phyloP scores from a whole-genome alignment of 2,329 filamentous ascomycete species.

The Diaporthe ampelina region DNA sequence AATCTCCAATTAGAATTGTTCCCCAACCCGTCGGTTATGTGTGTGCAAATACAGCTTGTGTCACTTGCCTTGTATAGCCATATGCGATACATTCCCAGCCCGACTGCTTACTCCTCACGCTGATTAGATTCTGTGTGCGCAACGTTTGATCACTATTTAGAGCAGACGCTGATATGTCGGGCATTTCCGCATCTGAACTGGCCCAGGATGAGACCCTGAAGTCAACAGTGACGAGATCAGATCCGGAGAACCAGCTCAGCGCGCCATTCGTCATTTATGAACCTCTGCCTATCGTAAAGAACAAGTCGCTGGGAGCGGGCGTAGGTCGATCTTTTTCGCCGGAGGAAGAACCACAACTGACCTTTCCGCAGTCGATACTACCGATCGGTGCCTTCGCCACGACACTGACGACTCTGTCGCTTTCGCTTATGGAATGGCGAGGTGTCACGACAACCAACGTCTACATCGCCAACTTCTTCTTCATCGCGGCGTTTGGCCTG shows the following conservation, averaged over 20 bases:
- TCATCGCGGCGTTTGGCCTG: slow-evolving; percentile 62
- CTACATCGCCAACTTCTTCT: slow-evolving; percentile 69
- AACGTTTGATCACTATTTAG: not conserved
- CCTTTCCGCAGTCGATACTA: not conserved
- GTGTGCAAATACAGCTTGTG: not conserved
- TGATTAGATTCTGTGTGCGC: not conserved
- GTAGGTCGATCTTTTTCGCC: not conserved
- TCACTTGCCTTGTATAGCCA: not conserved
- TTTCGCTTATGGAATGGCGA: slow-evolving; percentile 69
- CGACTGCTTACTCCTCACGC: not conserved
- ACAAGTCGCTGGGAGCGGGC: slow-evolving; percentile 15
- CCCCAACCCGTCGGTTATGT: not conserved
- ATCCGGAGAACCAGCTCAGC: slow-evolving; percentile 24
- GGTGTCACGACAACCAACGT: slow-evolving; percentile 64
- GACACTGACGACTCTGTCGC: slow-evolving; percentile 66
- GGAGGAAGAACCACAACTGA: not conserved
- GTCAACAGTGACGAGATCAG: slow-evolving; percentile 16
- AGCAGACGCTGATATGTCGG: not conserved
- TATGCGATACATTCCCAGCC: not conserved
- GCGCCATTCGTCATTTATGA: slow-evolving; percentile 17
- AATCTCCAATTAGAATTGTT: no score
- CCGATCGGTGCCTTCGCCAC: slow-evolving; percentile 65
- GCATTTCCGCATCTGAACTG: slow-evolving; percentile 10
- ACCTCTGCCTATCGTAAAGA: slow-evolving; percentile 41
- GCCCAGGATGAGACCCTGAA: slow-evolving; percentile 11